Percentiles rank a stretch among this genome's conserved stretches.
Evolutionary conservation across 2,329 filamentous ascomycete species (phyloP).

Genomic region (Akanthomyces uredinophilus): DNA sequence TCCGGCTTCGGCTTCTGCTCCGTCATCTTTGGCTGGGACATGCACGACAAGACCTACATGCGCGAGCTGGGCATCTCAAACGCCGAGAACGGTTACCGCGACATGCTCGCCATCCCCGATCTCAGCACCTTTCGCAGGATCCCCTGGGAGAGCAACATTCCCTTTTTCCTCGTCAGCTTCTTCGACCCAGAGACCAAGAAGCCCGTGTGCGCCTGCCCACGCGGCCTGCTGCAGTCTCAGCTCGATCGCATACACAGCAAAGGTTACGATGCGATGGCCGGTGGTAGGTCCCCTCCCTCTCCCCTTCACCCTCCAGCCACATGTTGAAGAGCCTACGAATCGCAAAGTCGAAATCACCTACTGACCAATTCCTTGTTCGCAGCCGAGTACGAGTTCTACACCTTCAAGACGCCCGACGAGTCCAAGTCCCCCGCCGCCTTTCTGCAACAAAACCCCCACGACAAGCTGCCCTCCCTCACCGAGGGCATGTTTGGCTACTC

Average conservation of each 20-base stretch:
- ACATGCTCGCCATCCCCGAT: slow-evolving; percentile 69
- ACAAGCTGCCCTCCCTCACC: slow-evolving; percentile 71
- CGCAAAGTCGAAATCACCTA: slow-evolving; percentile 2
- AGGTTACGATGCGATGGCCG: slow-evolving; percentile 82
- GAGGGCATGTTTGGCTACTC: slow-evolving; percentile 97
- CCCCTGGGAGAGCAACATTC: slow-evolving; percentile 72
- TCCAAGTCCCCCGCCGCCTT: slow-evolving; percentile 67
- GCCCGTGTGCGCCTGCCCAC: slow-evolving; percentile 71
- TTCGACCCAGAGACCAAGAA: slow-evolving; percentile 70
- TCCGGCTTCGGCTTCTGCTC: slow-evolving; percentile 81
- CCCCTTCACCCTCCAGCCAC: neutral
- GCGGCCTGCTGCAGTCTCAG: slow-evolving; percentile 66
- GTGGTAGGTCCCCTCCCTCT: slow-evolving; percentile 53
- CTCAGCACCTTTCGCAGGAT: slow-evolving; percentile 66
- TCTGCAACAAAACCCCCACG: slow-evolving; percentile 66
- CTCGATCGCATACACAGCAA: slow-evolving; percentile 61
- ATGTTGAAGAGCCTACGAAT: too few species aligned
- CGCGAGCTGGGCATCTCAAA: slow-evolving; percentile 72
- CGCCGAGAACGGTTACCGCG: slow-evolving; percentile 72
- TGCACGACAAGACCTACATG: slow-evolving; percentile 78
- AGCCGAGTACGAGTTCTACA: slow-evolving; percentile 96
- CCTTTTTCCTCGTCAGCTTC: slow-evolving; percentile 72
- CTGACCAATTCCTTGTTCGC: slow-evolving; percentile 4
- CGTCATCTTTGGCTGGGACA: slow-evolving; percentile 82
- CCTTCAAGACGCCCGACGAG: slow-evolving; percentile 66